Conservation (phyloP, 208 protist species). For the Trichomonas gallinae region DNA sequence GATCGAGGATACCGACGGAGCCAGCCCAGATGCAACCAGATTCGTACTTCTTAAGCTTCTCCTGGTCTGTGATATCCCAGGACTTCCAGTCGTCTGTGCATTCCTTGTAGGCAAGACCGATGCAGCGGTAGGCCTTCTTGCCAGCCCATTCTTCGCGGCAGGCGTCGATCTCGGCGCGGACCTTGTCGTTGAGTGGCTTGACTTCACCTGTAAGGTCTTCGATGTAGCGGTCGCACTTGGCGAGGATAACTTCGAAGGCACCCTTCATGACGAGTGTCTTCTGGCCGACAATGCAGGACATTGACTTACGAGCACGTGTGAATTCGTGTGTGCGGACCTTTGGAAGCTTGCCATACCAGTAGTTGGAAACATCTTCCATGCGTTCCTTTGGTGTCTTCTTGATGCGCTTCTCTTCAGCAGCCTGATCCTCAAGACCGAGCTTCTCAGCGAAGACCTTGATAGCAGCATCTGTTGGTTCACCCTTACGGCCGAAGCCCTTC, state of each 20-base stretch:
- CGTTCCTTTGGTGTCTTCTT: slow-evolving; percentile 27
- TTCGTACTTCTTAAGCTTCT: slow-evolving; percentile 42
- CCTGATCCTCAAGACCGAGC: slow-evolving; percentile 36
- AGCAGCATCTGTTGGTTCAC: slow-evolving; percentile 43
- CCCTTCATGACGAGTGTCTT: slow-evolving; percentile 26
- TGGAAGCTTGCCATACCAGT: background rate
- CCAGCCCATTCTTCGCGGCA: background rate
- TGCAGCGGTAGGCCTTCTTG: slow-evolving; percentile 4
- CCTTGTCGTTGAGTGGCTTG: slow-evolving; percentile 66
- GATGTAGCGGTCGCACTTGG: slow-evolving; percentile 9
- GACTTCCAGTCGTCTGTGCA: slow-evolving; percentile 24
- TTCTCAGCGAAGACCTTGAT: slow-evolving; percentile 45
- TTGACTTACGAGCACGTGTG: slow-evolving; percentile 73
- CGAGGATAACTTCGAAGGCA: slow-evolving; percentile 28
- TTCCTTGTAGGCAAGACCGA: slow-evolving; percentile 20
- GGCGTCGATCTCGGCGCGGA: background rate
- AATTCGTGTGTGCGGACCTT: slow-evolving; percentile 56
- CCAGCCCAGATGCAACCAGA: slow-evolving; percentile 43
- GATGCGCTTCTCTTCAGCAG: slow-evolving; percentile 46
- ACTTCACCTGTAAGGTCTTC: slow-evolving; percentile 31
- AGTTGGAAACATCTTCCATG: background rate
- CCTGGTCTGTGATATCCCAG: slow-evolving; percentile 25
- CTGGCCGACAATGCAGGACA: slow-evolving; percentile 56
- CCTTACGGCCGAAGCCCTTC: background rate
- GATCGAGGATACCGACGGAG: slow-evolving; percentile 68